Percentiles rank a stretch among this genome's conserved stretches.
These are phyloP conservation scores for Colletotrichum spaethianum DNA, from an alignment of 2,329 filamentous ascomycete genomes.

Conservation along the genomic window DNA sequence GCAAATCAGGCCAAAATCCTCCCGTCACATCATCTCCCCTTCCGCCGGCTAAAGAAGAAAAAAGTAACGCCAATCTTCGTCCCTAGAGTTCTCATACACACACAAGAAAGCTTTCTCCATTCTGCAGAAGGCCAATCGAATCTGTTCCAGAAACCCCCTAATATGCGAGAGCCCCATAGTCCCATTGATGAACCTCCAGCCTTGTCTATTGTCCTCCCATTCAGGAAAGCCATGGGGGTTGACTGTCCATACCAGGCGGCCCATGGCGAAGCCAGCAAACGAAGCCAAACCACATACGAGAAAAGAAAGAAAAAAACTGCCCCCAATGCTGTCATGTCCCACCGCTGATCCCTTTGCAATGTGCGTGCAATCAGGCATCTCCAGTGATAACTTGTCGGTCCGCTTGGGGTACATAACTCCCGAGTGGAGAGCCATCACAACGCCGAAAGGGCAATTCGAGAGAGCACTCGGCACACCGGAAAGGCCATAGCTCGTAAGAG, in stretches of 20 bases:
- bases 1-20: constrained; percentile 15
- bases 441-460: neutral
- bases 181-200: constrained; percentile 12
- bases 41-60: constrained; percentile 12
- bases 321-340: constrained; percentile 26
- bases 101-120: constrained; percentile 32
- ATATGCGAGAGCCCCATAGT: constrained; percentile 23
- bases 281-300: constrained; percentile 26
- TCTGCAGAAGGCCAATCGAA: constrained; percentile 18
- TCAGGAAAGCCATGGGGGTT: constrained; percentile 36
- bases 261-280: constrained; percentile 20
- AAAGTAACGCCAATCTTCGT: constrained; percentile 33
- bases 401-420: neutral
- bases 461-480: neutral
- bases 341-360: constrained; percentile 30
- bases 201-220: constrained; percentile 32
- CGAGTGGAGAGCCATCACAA: neutral
- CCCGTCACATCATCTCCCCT: constrained; percentile 7
- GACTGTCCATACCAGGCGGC: constrained; percentile 7
- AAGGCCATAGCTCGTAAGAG: constrained; percentile 13
- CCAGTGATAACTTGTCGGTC: constrained; percentile 9
- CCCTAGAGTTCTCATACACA: constrained; percentile 39
- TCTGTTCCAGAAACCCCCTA: constrained; percentile 29
- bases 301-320: constrained; percentile 15
- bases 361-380: constrained; percentile 17